These are phyloP conservation scores for Barnettozyma californica DNA, from an alignment of 805 yeast species.

Conservation along the genomic window DNA sequence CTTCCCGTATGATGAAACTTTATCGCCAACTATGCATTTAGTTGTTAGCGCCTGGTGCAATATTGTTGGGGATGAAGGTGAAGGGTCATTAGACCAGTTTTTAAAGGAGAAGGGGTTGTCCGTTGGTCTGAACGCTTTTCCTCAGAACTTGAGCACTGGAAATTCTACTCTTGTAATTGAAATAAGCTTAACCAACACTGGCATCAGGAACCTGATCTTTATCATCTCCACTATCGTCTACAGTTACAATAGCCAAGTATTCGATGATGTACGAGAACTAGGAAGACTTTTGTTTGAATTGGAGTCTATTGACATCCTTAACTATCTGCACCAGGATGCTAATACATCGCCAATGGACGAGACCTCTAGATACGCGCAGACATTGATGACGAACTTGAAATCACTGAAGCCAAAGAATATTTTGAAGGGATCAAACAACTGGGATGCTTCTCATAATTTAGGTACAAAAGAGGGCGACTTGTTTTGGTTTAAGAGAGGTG, in stretches of 20 bases:
- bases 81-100: conserved; percentile 40
- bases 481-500: conserved; percentile 42
- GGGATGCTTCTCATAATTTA: conserved; percentile 11
- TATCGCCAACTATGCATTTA: conserved; percentile 8
- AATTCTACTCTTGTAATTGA: conserved; percentile 45
- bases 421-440: conserved; percentile 36
- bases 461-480: conserved; percentile 29
- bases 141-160: conserved; percentile 32
- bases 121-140: conserved; percentile 38
- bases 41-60: conserved; percentile 46
- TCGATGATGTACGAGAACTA: conserved; percentile 22
- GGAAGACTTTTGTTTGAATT: conserved; percentile 42
- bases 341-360: conserved; percentile 42
- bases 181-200: conserved; percentile 41
- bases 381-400: conserved; percentile 34
- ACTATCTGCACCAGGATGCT: conserved; percentile 38
- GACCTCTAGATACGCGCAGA: conserved; percentile 35
- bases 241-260: conserved; percentile 14
- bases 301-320: conserved; percentile 40
- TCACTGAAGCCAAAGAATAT: conserved; percentile 33
- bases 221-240: conserved; percentile 34
- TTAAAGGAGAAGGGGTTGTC: conserved; percentile 32
- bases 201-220: conserved; percentile 31
- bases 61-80: conserved; percentile 58
- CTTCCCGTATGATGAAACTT: conserved; percentile 34